These are phyloP conservation scores for Bryum argenteum DNA, from an alignment of 225 moss, liverwort and hornwort genomes.

Conservation along the genomic window DNA sequence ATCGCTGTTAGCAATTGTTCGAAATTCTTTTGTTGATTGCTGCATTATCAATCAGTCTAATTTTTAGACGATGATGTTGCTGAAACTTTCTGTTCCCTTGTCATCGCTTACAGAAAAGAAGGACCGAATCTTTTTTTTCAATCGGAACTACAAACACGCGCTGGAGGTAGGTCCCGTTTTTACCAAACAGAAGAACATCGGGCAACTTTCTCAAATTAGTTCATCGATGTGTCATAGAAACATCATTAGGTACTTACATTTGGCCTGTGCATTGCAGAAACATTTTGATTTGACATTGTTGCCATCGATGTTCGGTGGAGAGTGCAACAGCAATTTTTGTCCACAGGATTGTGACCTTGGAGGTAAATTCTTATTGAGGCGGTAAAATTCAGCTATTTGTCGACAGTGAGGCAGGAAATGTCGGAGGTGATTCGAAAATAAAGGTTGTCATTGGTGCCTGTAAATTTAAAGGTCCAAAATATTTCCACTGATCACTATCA, in stretches of 20 bases:
- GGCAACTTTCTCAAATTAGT: not conserved
- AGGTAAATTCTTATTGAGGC: constrained; percentile 28
- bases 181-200: not conserved
- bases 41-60: not conserved
- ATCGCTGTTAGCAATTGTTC: not conserved
- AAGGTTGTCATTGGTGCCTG: not conserved
- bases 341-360: constrained; percentile 38
- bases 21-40: not conserved
- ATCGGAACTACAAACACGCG: constrained; percentile 47
- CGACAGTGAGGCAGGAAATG: constrained; percentile 15
- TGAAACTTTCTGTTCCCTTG: constrained; percentile 1
- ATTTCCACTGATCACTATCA: constrained; percentile 8
- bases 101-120: constrained; percentile 56
- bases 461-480: constrained; percentile 8
- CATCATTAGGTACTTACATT: constrained; percentile 15
- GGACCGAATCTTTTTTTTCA: constrained; percentile 64
- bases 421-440: constrained; percentile 7
- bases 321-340: constrained; percentile 47
- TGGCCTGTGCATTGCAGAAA: constrained; percentile 53
- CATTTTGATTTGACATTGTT: constrained; percentile 59
- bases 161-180: constrained; percentile 52
- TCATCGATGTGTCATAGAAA: constrained; percentile 9
- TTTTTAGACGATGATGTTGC: not conserved
- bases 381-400: constrained; percentile 27
- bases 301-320: constrained; percentile 57